phyloP scores from a whole-genome alignment of 2,329 filamentous ascomycete species.

The Ophioceras dolichostomum region DNA sequence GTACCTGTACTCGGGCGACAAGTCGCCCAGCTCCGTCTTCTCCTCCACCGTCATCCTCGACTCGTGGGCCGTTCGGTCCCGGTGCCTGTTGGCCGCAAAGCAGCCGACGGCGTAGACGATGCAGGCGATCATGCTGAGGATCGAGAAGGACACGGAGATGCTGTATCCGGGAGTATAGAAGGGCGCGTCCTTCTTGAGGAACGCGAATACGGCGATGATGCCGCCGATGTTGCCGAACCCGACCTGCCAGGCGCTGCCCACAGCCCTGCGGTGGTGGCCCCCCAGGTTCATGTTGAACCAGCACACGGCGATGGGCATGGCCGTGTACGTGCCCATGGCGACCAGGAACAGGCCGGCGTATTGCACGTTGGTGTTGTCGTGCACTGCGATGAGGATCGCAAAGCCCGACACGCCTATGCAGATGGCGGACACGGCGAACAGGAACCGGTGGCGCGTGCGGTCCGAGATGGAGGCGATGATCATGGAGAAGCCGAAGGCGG shows the following conservation, averaged over 20 bases:
- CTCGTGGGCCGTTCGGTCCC: not conserved
- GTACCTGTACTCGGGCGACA: conserved; percentile 3
- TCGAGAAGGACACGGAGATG: conserved; percentile 64
- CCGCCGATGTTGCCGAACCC: conserved; percentile 72
- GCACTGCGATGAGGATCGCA: conserved; percentile 58
- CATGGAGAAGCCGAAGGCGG: conserved; percentile 71
- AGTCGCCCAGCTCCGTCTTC: conserved; percentile 25
- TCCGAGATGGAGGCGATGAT: conserved; percentile 62
- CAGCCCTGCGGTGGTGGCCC: conserved; percentile 57
- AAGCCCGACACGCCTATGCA: conserved; percentile 62
- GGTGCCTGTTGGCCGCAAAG: not conserved
- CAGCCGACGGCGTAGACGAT: conserved; percentile 31
- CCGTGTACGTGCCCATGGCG: conserved; percentile 66
- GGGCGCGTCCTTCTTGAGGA: conserved; percentile 54
- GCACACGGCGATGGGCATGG: conserved; percentile 81
- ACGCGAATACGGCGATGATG: conserved; percentile 64
- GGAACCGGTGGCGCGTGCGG: conserved; percentile 57
- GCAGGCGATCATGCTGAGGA: conserved; percentile 51
- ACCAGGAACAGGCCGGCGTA: conserved; percentile 77
- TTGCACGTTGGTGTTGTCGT: conserved; percentile 53
- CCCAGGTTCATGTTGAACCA: conserved; percentile 76
- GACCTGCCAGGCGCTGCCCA: conserved; percentile 66
- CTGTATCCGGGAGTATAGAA: conserved; percentile 60
- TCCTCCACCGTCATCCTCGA: conserved; percentile 18
- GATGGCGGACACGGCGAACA: conserved; percentile 59